Evolutionary conservation across 2,329 filamentous ascomycete genomes (phyloP).

Genomic region (Penicillium fuscoglaucum): DNA sequence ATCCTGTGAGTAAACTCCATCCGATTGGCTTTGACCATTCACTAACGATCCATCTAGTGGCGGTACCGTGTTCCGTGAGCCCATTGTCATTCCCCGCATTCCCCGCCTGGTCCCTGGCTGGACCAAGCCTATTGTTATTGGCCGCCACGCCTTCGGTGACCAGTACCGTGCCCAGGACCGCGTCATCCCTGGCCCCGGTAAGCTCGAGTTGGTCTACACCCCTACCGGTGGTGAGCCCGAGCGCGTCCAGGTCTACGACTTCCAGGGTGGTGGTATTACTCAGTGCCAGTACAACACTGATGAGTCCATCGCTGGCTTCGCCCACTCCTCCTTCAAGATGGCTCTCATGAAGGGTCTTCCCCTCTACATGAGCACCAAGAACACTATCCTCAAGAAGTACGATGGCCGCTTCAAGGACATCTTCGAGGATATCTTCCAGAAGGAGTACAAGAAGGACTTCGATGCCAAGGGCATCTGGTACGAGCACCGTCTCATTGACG

Average conservation of each 20-base stretch:
- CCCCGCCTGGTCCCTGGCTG: conserved; percentile 93
- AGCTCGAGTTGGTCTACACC: conserved; percentile 92
- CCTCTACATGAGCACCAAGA: conserved; percentile 99
- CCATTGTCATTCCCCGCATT: conserved; percentile 92
- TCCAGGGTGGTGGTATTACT: conserved; percentile 80
- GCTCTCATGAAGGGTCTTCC: conserved; percentile 82
- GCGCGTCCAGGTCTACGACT: conserved; percentile 87
- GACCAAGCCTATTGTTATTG: conserved; percentile 99
- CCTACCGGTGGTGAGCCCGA: conserved; percentile 75
- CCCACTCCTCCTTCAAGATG: conserved; percentile 95
- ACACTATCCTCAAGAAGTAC: conserved; percentile 99
- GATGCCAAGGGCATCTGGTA: conserved; percentile 96
- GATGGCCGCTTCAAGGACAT: conserved; percentile 99
- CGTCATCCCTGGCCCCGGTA: conserved; percentile 79
- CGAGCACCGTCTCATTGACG: conserved; percentile 97
- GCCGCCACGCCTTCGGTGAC: conserved; percentile 96
- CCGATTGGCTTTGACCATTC: not conserved
- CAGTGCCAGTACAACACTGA: conserved; percentile 99
- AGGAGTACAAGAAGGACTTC: conserved; percentile 81
- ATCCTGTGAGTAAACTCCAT: conserved; percentile 51
- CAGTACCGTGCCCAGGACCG: conserved; percentile 97
- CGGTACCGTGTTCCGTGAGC: conserved; percentile 98
- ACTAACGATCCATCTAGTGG: conserved; percentile 52
- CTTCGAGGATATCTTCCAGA: conserved; percentile 95
- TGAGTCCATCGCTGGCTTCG: conserved; percentile 91